A percentile compares a stretch with the other conserved stretches of the same genome.
phyloP scores from a whole-genome alignment of 768 basidiomycete genomes.

The Crepidotus variabilis region DNA sequence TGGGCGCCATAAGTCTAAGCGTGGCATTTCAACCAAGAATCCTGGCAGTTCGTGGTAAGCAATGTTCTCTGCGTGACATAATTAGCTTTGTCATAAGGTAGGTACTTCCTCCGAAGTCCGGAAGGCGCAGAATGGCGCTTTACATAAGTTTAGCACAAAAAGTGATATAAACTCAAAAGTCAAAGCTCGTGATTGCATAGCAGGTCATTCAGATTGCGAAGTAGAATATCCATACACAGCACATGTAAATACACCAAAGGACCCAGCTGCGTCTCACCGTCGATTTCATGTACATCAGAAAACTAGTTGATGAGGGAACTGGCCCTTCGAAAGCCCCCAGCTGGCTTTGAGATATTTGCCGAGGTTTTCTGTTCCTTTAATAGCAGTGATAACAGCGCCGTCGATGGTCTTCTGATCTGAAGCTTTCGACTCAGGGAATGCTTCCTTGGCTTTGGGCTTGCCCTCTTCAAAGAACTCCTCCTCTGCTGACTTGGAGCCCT shows the following conservation, averaged over 20 bases:
- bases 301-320: constrained; percentile 91
- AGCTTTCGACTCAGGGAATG: constrained; percentile 83
- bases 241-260: constrained; percentile 27
- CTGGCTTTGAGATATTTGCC: constrained; percentile 89
- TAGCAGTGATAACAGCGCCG: constrained; percentile 69
- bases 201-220: no score
- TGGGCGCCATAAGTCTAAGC: neutral
- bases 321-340: constrained; percentile 95
- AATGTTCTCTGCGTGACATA: no score
- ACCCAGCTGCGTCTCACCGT: neutral
- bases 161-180: no score
- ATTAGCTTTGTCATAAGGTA: no score
- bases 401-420: constrained; percentile 90
- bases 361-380: constrained; percentile 90
- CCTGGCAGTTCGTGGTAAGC: neutral
- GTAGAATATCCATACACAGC: constrained; percentile 18
- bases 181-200: no score
- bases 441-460: constrained; percentile 85
- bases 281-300: constrained; percentile 52
- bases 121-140: no score
- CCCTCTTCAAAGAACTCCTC: constrained; percentile 96
- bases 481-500: constrained; percentile 79
- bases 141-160: no score
- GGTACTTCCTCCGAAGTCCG: no score
- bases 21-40: neutral